Evolutionary conservation across 2,329 filamentous ascomycete genomes (phyloP), one percentile per base, ranked within the genome.

Genomic region (Ceratocystis eucalypticola): DNA sequence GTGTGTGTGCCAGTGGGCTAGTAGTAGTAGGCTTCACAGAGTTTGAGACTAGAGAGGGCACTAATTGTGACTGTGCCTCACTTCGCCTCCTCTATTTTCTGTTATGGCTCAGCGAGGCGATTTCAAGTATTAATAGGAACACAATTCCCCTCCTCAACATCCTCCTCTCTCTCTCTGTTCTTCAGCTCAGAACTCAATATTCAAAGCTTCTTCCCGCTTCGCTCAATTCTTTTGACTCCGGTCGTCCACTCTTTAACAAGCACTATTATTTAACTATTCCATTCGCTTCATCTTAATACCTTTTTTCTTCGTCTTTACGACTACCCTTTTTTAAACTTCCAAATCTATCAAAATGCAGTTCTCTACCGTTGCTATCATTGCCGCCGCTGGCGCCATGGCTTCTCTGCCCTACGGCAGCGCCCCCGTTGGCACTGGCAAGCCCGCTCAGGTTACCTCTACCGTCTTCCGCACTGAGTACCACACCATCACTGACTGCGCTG

Each of bases 401-500:
- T 69, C 74, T 72, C 25, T 68, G 44, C 70, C 70, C 69, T 62
- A 68, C 66, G 65, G 67, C 66, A 48, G 65, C 63, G 62, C 37
- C 22, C 53, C 53, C 28, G 74, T 75, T 71, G 70, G 71, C 69
- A 68, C 48, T 33, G 69, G 72, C 72, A 79, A 82, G 72, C 76
- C 77, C 1, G 3, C 37, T 73, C 78, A 66, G 65, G 77, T 76
- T 66, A 77, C 78, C 70, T 75, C 74, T 64, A 80, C 82, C 73
- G 77, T 82, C 77, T 84, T 80, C 79, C 74, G 78, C 74, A 85
- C 83, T 72, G 76, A 80, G 74, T 75, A 82, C 72, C 76, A 82
- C 71, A 86, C 84, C 76, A 77, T 86, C 80, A 86, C 82, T 74
- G 80, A 79, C 68, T 87, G 84, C 79, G 79, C 76, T 67, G 77